Percentiles rank a stretch among this genome's conserved stretches.
phyloP scores from a whole-genome alignment of 1,284 basidiomycete species.

The Microbotryum intermedium region DNA sequence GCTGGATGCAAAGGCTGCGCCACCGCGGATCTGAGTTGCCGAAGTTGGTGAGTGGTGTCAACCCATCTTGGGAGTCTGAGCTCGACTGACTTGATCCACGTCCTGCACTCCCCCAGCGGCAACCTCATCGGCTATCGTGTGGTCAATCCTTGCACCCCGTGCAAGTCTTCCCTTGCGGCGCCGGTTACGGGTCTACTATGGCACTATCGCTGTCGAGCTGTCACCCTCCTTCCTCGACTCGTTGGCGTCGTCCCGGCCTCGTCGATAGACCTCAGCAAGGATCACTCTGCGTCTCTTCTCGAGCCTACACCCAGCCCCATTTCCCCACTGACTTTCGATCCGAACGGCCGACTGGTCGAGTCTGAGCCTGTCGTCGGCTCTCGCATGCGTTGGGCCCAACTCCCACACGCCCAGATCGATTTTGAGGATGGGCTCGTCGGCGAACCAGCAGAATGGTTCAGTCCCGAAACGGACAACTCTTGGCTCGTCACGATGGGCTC shows the following conservation, averaged over 20 bases:
- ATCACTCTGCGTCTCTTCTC: not conserved
- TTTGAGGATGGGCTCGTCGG: conserved; percentile 7
- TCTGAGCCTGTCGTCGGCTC: not conserved
- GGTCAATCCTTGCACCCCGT: conserved; percentile 12
- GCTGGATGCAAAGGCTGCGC: conserved; percentile 13
- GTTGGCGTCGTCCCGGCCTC: not conserved
- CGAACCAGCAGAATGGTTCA: conserved; percentile 14
- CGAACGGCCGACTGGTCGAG: not conserved
- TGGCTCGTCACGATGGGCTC: conserved; percentile 8
- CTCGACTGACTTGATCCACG: not conserved
- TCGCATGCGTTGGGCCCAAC: not conserved
- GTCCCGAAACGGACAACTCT: conserved; percentile 13
- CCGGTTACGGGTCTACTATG: not conserved
- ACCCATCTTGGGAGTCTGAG: not conserved
- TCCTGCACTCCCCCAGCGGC: conserved; percentile 2
- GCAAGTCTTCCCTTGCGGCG: conserved; percentile 9
- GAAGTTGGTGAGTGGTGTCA: conserved; percentile 15
- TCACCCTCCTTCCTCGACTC: not conserved
- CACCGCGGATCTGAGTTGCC: conserved; percentile 16
- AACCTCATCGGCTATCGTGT: conserved; percentile 22
- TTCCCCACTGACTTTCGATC: not conserved
- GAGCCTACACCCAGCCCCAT: not conserved
- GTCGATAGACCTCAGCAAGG: not conserved
- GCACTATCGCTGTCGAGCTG: not conserved
- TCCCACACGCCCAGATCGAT: conserved; percentile 8